Base-by-base conservation (phyloP, 345 rosid species). In the Mallotus nudiflorus region DNA sequence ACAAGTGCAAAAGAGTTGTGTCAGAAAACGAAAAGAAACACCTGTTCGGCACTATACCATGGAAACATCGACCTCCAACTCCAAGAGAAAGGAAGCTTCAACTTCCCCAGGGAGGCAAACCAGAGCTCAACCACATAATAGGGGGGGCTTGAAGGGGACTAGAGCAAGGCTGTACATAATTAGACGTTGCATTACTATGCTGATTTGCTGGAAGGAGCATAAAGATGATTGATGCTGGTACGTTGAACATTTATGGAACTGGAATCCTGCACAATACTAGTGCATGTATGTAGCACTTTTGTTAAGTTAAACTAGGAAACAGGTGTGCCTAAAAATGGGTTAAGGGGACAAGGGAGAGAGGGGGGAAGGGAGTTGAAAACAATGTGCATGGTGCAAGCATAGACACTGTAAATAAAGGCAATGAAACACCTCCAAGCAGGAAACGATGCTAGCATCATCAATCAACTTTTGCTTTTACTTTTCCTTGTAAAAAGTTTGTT, bases 141-240 rank as follows among this genome's bases (percentile, higher is more conserved):
- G 46, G 10, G 65, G 72, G 71, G 62, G 62, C 60, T 68, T 88
- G 78, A 88, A 84, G 87, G 86, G 83, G 74, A 84, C 86, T 68
- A 84, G 83, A 73, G 81, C 90, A 27, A 86, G 87, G 77, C 35
- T 88, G 29, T 89, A 87, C 77, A 82, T 89, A 70, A 79, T 91
- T 7, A 79, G 83, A 45, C 85, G 83, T 5, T 91, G 97, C 33
- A 70, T 89, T 20, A 68, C 67, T 60, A 87, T 87, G 91, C 89
- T 85, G 78, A 82, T 88, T 60, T 89, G 96, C 76, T 91, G 93
- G 93, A 85, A 74, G 84, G 82, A 87, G 73, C 68, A 82, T 69
- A 78, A 86, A 69, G 87, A 82, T 63, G 71, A 75, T 68, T 67
- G 52, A 56, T 15, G 63, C 35, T 2, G 60, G 69, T 50, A 69